Base-by-base conservation (phyloP, 331 rosid species). In the Acacia pycnantha region DNA sequence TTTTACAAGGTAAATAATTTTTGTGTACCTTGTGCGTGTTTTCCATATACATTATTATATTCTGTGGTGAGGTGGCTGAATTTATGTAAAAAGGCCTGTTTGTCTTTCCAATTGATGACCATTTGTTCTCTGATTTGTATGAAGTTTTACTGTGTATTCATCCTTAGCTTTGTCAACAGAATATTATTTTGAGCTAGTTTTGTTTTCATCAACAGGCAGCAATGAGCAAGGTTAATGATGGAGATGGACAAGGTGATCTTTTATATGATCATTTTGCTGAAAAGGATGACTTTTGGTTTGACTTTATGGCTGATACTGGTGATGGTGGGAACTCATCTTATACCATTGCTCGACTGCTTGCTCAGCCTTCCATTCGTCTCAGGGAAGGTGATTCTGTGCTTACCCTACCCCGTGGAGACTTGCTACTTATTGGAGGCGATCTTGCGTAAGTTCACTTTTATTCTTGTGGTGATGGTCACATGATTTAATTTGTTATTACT, bases 261-360 rank as follows among this genome's bases (percentile, higher is more conserved):
- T 76, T 96, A 50, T 96, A 89, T 79, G 90, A 87, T 82, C 97
- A 96, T 84, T 90, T 94, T 75, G 81, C 85, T 61, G 94, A 90
- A 84, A 91, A 84, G 89, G 94, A 92, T 62, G 98, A 90, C 66
- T 83, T 96, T 46, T 96, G 99, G 99, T 96, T 96, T 87, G 99
- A 96, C 86, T 96, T 96, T 87, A 94, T 96, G 98, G 99, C 99
- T 85, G 99, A 96, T 87, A 96, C 99, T 29, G 99, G 99, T 43
- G 99, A 96, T 73, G 99, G 99, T 84, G 99, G 99, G 80, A 96
- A 96, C 92, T 96, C 99, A 77, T 96, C 98, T 67, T 96, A 96
- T 91, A 44, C 97, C 11, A 87, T 96, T 76, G 98, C 99, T 70
- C 89, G 90, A 77, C 88, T 96, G 31, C 98, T 96, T 83, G 98